Evolutionary conservation across 2,329 filamentous ascomycete genomes (phyloP).

Genomic region (Colletotrichum spinosum): DNA sequence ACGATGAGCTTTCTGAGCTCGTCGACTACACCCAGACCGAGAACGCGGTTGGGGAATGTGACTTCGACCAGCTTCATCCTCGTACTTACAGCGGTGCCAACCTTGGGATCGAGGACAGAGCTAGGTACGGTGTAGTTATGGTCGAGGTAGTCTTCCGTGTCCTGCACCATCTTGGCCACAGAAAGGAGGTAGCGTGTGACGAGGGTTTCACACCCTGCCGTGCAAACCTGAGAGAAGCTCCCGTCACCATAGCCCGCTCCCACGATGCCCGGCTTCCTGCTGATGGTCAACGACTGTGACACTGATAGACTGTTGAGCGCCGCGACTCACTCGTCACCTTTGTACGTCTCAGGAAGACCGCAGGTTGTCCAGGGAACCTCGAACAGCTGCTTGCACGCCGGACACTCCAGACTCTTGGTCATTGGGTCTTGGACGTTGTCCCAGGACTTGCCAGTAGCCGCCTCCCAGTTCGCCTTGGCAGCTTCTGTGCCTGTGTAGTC

Average conservation of each 20-base stretch:
- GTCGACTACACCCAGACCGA: conserved; percentile 58
- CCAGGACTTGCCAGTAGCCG: conserved; percentile 65
- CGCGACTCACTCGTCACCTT: conserved; percentile 43
- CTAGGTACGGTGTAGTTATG: conserved; percentile 71
- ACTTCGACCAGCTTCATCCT: conserved; percentile 44
- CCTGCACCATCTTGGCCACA: conserved; percentile 70
- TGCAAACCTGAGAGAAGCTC: conserved; percentile 63
- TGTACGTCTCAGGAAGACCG: conserved; percentile 45
- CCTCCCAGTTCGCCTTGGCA: conserved; percentile 60
- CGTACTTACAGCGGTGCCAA: conserved; percentile 59
- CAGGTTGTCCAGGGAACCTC: conserved; percentile 71
- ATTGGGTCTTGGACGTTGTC: conserved; percentile 65
- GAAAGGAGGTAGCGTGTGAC: conserved; percentile 70
- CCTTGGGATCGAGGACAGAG: conserved; percentile 68
- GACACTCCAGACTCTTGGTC: conserved; percentile 65
- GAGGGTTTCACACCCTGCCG: conserved; percentile 55
- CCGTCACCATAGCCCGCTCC: conserved; percentile 72
- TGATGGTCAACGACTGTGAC: not conserved
- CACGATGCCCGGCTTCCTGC: conserved; percentile 44
- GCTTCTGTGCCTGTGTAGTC: conserved; percentile 62
- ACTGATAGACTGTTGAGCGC: rapidly evolving
- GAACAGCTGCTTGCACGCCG: conserved; percentile 58
- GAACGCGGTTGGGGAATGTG: conserved; percentile 69
- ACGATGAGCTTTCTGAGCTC: conserved; percentile 55
- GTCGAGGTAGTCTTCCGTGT: conserved; percentile 61